Conservation (phyloP, 768 basidiomycete species). For the Kwoniella bestiolae region DNA sequence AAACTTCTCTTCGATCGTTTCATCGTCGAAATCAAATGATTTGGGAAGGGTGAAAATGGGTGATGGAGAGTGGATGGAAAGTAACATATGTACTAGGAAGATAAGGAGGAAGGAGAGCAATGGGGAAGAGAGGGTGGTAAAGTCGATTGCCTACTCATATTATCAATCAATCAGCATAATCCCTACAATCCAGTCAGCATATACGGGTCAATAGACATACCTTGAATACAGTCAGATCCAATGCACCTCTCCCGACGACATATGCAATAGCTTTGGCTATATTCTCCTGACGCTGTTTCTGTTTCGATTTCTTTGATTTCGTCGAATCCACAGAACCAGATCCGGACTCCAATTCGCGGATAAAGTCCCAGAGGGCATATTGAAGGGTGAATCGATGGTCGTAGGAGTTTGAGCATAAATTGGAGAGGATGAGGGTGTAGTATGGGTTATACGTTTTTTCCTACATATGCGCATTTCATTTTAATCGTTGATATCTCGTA, state of each 20-base stretch:
- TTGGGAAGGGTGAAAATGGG: constrained; percentile 63
- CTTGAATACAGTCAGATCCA: constrained; percentile 79
- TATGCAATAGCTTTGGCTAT: constrained; percentile 85
- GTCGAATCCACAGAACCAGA: constrained; percentile 77
- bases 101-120: constrained; percentile 71
- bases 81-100: constrained; percentile 70
- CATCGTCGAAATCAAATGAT: constrained; percentile 40
- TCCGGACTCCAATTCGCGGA: constrained; percentile 82
- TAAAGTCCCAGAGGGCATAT: constrained; percentile 94
- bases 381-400: constrained; percentile 90
- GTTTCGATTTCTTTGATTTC: constrained; percentile 61
- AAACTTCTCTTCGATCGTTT: constrained; percentile 71
- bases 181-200: neutral
- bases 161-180: constrained; percentile 11
- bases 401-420: constrained; percentile 77
- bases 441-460: constrained; percentile 94
- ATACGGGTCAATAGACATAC: constrained; percentile 59
- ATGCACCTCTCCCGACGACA: constrained; percentile 85
- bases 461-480: constrained; percentile 58
- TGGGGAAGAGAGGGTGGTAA: constrained; percentile 70
- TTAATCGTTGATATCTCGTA: neutral
- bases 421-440: constrained; percentile 85
- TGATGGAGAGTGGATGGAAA: constrained; percentile 73
- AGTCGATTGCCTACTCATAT: constrained; percentile 90
- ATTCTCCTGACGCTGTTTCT: constrained; percentile 65